Conservation (phyloP, 805 yeast species). For the Kazachstania africana region DNA sequence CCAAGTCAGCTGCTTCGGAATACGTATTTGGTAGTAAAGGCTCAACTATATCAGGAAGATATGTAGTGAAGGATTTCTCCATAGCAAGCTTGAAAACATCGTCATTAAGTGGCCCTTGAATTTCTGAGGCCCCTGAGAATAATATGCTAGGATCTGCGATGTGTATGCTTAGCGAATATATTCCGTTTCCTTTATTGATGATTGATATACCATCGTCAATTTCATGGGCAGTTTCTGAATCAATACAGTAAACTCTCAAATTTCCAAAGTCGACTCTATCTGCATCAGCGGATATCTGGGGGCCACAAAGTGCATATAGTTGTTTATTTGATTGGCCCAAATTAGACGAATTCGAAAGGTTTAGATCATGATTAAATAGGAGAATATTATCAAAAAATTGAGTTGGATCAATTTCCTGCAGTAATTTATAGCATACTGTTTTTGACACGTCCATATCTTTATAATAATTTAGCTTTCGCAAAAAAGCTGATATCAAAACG, state of each 20-base stretch:
- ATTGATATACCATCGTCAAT: slow-evolving; percentile 89
- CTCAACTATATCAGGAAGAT: slow-evolving; percentile 52
- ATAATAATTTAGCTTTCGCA: slow-evolving; percentile 17
- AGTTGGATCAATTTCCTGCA: slow-evolving; percentile 24
- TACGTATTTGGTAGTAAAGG: slow-evolving; percentile 62
- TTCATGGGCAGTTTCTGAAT: slow-evolving; percentile 68
- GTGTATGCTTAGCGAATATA: slow-evolving; percentile 48
- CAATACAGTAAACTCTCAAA: slow-evolving; percentile 69
- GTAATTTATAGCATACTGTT: slow-evolving; percentile 41
- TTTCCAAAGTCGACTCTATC: slow-evolving; percentile 32
- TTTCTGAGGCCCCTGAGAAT: slow-evolving; percentile 20
- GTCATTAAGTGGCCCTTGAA: slow-evolving; percentile 11
- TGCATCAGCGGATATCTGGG: background rate
- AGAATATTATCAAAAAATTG: slow-evolving; percentile 1
- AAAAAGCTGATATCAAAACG: slow-evolving; percentile 34
- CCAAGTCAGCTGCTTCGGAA: slow-evolving; percentile 41
- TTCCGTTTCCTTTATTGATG: slow-evolving; percentile 19
- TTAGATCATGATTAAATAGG: slow-evolving; percentile 21
- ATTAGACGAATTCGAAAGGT: slow-evolving; percentile 33
- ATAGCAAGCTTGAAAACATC: slow-evolving; percentile 44
- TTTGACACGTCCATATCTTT: slow-evolving; percentile 36
- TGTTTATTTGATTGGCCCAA: slow-evolving; percentile 34
- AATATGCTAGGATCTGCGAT: slow-evolving; percentile 82
- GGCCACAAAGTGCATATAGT: slow-evolving; percentile 16
- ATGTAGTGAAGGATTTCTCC: slow-evolving; percentile 52